Evolutionary conservation across 495 filamentous ascomycete species (phyloP).

Genomic region (Cudoniella acicularis): DNA sequence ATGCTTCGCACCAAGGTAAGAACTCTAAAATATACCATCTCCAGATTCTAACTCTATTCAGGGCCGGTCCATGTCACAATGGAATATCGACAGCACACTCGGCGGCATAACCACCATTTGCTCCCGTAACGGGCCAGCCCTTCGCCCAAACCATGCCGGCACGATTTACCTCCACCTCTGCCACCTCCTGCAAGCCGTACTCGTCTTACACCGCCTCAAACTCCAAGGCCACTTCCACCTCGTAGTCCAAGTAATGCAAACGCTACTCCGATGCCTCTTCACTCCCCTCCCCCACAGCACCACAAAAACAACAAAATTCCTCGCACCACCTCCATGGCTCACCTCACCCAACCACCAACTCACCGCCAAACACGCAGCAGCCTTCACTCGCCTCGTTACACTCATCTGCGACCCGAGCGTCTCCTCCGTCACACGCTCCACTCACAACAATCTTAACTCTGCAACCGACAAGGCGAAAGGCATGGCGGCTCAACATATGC

Average conservation of each 20-base stretch:
- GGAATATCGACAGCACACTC: constrained; percentile 64
- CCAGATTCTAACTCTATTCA: constrained; percentile 24
- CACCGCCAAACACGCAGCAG: constrained; percentile 50
- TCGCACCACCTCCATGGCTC: constrained; percentile 39
- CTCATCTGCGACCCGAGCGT: constrained; percentile 76
- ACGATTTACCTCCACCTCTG: constrained; percentile 61
- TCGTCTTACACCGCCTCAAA: constrained; percentile 60
- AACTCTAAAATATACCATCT: neutral
- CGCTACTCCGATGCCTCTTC: constrained; percentile 63
- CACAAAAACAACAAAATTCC: constrained; percentile 21
- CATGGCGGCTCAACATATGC: constrained; percentile 71
- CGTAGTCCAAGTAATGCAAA: constrained; percentile 57
- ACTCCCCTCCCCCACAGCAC: constrained; percentile 46
- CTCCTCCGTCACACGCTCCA: constrained; percentile 60
- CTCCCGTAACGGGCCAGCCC: constrained; percentile 37
- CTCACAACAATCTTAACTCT: constrained; percentile 56
- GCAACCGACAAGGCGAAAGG: constrained; percentile 72
- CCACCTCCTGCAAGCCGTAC: constrained; percentile 49
- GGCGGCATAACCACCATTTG: constrained; percentile 51
- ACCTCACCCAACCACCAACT: constrained; percentile 32
- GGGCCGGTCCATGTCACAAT: constrained; percentile 56
- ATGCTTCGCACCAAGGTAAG: constrained; percentile 51
- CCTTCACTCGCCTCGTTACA: constrained; percentile 68
- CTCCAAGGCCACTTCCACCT: constrained; percentile 69
- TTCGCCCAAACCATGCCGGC: constrained; percentile 38